Evolutionary conservation across 805 yeast genomes (phyloP), one percentile per base, ranked within the genome.

Genomic region (Lachancea sp.): DNA sequence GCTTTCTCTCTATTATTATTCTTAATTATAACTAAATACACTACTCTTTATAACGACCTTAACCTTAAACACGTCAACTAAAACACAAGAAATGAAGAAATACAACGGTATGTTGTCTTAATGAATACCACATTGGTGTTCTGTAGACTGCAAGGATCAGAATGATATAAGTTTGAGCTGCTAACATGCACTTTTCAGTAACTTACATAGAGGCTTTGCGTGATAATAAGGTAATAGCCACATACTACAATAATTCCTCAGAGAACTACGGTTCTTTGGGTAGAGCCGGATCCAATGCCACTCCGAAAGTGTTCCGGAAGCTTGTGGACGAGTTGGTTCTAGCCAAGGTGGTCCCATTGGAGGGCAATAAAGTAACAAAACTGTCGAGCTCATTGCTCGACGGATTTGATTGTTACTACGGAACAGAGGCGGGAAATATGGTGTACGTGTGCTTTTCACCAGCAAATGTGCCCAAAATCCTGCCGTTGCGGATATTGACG

Each of bases 351-450:
- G 53, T 56, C 10, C 58, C 55, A 6, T 41, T 58, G 11, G 51
- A 49, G 26, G 67, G 67, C 6, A 62, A 62, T 42, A 62, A 61
- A 47, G 66, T 62, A 11, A 62, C 66, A 2, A 62, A 62, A 39
- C 53, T 61, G n/a, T 55, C 65, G 4, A 45, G 49, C 32, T 50
- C 56, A 32, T 42, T 61, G 32, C 49, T 60, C n/a, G 66, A 62
- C 41, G 65, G 60, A 4, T 62, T 46, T 40, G 66, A 62, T n/a
- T 62, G 66, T 44, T 62, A 60, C 47, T 61, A 62, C 44, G 55
- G 65, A 2, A 62, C 65, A 2, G 43, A 51, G 15, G 38, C 42
- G 4, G 47, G 46, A 11, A 49, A 45, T 19, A 52, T 45, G 16
- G 46, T 58, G 6, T 47, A 52, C 29, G 57, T 62, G 3, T 60